A percentile compares a stretch with the other conserved stretches of the same genome.
These are phyloP conservation scores for Microcyclosporella mali DNA, from an alignment of 2,329 filamentous ascomycete genomes.

Conservation along the genomic window DNA sequence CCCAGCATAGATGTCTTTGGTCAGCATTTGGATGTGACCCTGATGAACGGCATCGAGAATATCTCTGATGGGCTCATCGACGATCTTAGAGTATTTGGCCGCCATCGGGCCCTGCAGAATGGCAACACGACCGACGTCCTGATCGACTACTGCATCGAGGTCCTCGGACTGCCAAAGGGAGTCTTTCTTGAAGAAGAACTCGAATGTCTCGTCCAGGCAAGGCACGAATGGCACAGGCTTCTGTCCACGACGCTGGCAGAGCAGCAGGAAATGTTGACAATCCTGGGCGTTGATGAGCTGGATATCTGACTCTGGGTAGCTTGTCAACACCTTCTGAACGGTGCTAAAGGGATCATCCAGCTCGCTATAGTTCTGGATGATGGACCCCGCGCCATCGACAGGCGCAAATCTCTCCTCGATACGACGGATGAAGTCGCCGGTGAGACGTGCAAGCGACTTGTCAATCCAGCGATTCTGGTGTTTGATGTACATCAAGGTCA, in stretches of 20 bases:
- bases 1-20: conserved; percentile 70
- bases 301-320: conserved; percentile 77
- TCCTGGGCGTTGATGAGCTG: conserved; percentile 98
- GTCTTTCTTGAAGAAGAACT: conserved; percentile 99
- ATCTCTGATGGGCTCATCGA: conserved; percentile 91
- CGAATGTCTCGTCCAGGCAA: conserved; percentile 91
- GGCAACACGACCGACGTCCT: conserved; percentile 93
- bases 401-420: conserved; percentile 92
- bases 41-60: conserved; percentile 89
- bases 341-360: conserved; percentile 74
- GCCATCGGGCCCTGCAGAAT: conserved; percentile 94
- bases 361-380: conserved; percentile 85
- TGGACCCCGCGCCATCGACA: conserved; percentile 63
- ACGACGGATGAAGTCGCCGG: conserved; percentile 92
- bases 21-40: conserved; percentile 73
- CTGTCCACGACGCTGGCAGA: conserved; percentile 86
- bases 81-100: conserved; percentile 77
- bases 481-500: conserved; percentile 85
- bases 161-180: conserved; percentile 99
- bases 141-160: conserved; percentile 86
- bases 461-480: conserved; percentile 92
- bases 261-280: conserved; percentile 89
- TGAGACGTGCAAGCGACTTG: conserved; percentile 70
- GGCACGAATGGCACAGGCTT: conserved; percentile 97
- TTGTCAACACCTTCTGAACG: conserved; percentile 69